phyloP scores from a whole-genome alignment of 108 stramenopile genomes.

The Aurantiochytrium sp. region DNA sequence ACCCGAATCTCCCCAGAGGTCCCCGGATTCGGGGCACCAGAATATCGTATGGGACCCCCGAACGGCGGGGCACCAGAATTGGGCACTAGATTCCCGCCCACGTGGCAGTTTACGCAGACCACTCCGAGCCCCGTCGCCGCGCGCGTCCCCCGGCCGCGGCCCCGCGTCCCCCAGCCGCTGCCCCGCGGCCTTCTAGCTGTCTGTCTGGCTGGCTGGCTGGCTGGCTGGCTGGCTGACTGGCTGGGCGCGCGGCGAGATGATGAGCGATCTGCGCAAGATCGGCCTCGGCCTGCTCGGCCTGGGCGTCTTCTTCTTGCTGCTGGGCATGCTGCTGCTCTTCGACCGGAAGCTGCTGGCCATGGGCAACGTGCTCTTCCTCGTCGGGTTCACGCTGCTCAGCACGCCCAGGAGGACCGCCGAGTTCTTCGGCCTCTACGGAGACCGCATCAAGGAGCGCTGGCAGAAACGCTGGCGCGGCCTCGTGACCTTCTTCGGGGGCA shows the following conservation, averaged over 20 bases:
- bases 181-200: no score
- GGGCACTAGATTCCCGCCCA: no score
- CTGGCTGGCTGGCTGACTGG: no score
- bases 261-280: constrained; percentile 31
- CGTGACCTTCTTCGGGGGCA: not conserved
- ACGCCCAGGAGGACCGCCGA: not conserved
- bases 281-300: constrained; percentile 33
- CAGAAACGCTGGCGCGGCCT: not conserved
- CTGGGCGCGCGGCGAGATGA: not conserved
- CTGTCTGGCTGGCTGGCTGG: no score
- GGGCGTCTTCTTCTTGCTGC: constrained; percentile 28
- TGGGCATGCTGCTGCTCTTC: constrained; percentile 35
- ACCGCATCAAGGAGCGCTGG: not conserved
- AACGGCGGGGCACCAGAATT: no score
- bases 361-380: constrained; percentile 34
- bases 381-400: constrained; percentile 21
- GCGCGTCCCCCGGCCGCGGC: no score
- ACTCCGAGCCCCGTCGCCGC: no score
- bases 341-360: constrained; percentile 28
- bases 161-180: no score
- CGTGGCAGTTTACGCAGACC: no score
- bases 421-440: constrained; percentile 25
- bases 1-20: no score
- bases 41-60: no score
- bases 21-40: no score